Percentiles rank a stretch among this genome's conserved stretches.
Evolutionary conservation across 2,329 filamentous ascomycete species (phyloP).

Genomic region (Exophiala aquamarina): DNA sequence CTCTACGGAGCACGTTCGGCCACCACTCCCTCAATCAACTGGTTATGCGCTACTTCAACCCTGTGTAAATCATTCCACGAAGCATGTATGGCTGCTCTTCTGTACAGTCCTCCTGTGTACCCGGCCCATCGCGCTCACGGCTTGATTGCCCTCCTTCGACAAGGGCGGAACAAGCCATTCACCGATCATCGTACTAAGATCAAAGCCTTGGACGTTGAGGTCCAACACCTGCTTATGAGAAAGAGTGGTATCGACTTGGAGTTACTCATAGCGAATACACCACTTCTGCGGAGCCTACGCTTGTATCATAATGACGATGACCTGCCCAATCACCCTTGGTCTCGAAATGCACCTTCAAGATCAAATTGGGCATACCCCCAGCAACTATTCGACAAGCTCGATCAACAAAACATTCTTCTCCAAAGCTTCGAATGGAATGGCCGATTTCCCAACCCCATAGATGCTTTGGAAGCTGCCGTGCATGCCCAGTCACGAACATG

Average conservation of each 20-base stretch:
- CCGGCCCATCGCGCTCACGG: conserved; percentile 50
- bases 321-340: conserved; percentile 28
- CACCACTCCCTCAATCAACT: conserved; percentile 50
- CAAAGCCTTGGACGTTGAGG: conserved; percentile 68
- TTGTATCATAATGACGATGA: conserved; percentile 69
- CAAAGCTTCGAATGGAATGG: conserved; percentile 59
- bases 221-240: conserved; percentile 56
- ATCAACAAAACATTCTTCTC: conserved; percentile 47
- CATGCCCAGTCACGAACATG: conserved; percentile 55
- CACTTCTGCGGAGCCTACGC: conserved; percentile 67
- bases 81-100: conserved; percentile 71
- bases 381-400: conserved; percentile 65
- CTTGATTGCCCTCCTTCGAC: conserved; percentile 56
- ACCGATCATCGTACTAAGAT: conserved; percentile 70
- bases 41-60: conserved; percentile 65
- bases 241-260: conserved; percentile 57
- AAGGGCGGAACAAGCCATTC: conserved; percentile 41
- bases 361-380: conserved; percentile 68
- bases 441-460: conserved; percentile 41
- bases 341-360: conserved; percentile 30
- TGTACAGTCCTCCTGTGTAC: conserved; percentile 66
- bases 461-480: conserved; percentile 43
- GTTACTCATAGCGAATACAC: conserved; percentile 62
- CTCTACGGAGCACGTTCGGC: conserved; percentile 51
- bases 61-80: conserved; percentile 67